Evolutionary conservation across 139 green algal genomes (phyloP).

Genomic region (Micractinium sp.): DNA sequence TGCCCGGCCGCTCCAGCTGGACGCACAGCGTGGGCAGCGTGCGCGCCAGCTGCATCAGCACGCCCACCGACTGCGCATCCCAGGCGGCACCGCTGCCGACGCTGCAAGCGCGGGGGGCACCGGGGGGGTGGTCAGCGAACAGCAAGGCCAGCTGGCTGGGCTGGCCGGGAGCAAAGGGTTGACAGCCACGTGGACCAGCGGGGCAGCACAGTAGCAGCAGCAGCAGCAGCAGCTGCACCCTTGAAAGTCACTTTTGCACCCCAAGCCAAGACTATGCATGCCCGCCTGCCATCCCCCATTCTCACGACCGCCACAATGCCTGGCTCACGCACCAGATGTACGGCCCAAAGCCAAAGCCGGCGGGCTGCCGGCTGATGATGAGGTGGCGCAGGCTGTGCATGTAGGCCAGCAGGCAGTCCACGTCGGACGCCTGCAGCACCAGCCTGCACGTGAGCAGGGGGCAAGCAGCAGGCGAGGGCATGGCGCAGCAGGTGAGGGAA

Average conservation of each 20-base stretch:
- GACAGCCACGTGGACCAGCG: too few relatives aligned
- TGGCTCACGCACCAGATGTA: not conserved
- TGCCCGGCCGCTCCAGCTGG: not conserved
- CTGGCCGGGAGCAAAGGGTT: too few relatives aligned
- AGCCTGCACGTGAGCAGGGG: not conserved
- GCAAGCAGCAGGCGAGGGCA: too few relatives aligned
- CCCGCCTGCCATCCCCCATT: too few relatives aligned
- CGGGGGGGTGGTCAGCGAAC: not conserved
- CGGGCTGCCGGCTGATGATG: not conserved
- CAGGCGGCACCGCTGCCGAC: constrained; percentile 6
- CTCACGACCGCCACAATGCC: too few relatives aligned
- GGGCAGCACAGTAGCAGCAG: too few relatives aligned
- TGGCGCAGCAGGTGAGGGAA: not conserved
- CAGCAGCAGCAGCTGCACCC: too few relatives aligned
- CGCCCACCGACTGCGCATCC: constrained; percentile 16
- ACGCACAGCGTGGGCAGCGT: constrained; percentile 1
- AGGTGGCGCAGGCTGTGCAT: constrained; percentile 13
- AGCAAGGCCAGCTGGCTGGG: too few relatives aligned
- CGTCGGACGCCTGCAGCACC: constrained; percentile 1
- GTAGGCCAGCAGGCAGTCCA: constrained; percentile 1
- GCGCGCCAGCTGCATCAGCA: constrained; percentile 29
- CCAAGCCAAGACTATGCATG: too few relatives aligned
- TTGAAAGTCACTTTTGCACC: too few relatives aligned
- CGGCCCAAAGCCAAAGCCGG: constrained; percentile 19
- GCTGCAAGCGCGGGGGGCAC: not conserved